These are phyloP conservation scores for Boletus patriciae DNA, from an alignment of 768 basidiomycete species.

Conservation along the genomic window DNA sequence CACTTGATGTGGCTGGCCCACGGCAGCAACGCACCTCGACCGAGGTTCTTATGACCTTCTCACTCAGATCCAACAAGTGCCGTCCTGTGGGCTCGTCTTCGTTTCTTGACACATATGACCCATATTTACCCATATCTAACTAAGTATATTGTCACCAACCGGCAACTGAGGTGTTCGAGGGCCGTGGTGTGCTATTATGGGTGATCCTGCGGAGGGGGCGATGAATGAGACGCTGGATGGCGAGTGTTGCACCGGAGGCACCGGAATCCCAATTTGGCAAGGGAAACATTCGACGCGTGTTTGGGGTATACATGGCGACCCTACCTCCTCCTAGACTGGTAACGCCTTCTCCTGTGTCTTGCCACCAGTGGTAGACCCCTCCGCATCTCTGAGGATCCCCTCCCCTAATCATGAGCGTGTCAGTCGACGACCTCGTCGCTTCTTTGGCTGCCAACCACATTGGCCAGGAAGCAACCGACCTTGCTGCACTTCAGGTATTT, in stretches of 20 bases:
- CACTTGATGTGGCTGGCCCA: neutral
- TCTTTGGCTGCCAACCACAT: slow-evolving; percentile 49
- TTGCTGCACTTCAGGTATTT: slow-evolving; percentile 47
- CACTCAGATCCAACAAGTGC: neutral
- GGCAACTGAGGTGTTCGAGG: slow-evolving; percentile 9
- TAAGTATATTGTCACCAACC: neutral
- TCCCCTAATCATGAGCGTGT: slow-evolving; percentile 41
- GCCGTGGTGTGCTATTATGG: neutral
- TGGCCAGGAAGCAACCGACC: slow-evolving; percentile 53
- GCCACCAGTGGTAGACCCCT: neutral
- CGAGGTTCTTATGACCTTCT: neutral
- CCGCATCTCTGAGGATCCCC: neutral
- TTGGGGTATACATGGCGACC: slow-evolving; percentile 19
- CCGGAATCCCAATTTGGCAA: slow-evolving; percentile 14
- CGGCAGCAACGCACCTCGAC: neutral
- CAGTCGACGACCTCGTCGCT: slow-evolving; percentile 53
- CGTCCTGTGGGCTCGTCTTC: neutral
- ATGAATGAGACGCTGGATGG: neutral
- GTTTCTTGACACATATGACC: neutral
- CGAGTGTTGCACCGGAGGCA: neutral
- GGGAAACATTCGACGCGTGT: slow-evolving; percentile 18
- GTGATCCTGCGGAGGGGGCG: neutral
- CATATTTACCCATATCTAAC: neutral
- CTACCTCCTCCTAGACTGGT: neutral
- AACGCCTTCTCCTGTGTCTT: slow-evolving; percentile 10